Evolutionary conservation across 1,284 basidiomycete species (phyloP).

Genomic region (Sporisorium sorghi): DNA sequence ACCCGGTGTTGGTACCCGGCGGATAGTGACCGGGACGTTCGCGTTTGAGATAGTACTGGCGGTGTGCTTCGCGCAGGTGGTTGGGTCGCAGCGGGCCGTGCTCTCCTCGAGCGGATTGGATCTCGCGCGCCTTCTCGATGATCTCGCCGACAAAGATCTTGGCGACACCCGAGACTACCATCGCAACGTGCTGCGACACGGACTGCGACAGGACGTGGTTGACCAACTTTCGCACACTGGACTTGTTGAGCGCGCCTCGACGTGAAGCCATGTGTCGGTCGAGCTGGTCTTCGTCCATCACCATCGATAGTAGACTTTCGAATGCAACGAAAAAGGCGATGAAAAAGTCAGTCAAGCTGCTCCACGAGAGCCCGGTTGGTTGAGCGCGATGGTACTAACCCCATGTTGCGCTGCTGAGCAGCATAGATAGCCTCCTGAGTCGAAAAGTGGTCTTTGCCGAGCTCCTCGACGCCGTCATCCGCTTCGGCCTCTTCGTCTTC

Average conservation of each 20-base stretch:
- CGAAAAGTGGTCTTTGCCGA: slow-evolving; percentile 59
- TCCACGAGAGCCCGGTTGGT: too few species aligned
- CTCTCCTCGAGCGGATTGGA: slow-evolving; percentile 80
- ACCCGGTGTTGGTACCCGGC: slow-evolving; percentile 53
- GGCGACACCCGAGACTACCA: slow-evolving; percentile 85
- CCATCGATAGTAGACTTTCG: slow-evolving; percentile 79
- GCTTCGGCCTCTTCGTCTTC: slow-evolving; percentile 61
- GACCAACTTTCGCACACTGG: slow-evolving; percentile 85
- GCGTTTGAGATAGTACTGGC: slow-evolving; percentile 82
- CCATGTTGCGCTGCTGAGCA: slow-evolving; percentile 69
- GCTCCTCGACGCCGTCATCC: slow-evolving; percentile 64
- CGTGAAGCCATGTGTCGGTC: slow-evolving; percentile 89
- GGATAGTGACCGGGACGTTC: slow-evolving; percentile 70
- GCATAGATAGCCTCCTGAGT: slow-evolving; percentile 67
- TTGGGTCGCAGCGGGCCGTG: slow-evolving; percentile 82
- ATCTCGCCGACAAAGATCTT: slow-evolving; percentile 95
- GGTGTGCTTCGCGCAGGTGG: slow-evolving; percentile 86
- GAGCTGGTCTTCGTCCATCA: slow-evolving; percentile 83
- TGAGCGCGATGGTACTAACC: too few species aligned
- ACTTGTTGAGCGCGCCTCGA: slow-evolving; percentile 83
- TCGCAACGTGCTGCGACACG: slow-evolving; percentile 84
- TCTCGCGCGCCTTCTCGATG: slow-evolving; percentile 83
- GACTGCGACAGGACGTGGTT: slow-evolving; percentile 82
- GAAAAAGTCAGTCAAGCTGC: not conserved
- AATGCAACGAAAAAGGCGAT: too few species aligned